Base-by-base conservation (phyloP, 495 filamentous ascomycete species). In the Lasiosphaeria ovina region DNA sequence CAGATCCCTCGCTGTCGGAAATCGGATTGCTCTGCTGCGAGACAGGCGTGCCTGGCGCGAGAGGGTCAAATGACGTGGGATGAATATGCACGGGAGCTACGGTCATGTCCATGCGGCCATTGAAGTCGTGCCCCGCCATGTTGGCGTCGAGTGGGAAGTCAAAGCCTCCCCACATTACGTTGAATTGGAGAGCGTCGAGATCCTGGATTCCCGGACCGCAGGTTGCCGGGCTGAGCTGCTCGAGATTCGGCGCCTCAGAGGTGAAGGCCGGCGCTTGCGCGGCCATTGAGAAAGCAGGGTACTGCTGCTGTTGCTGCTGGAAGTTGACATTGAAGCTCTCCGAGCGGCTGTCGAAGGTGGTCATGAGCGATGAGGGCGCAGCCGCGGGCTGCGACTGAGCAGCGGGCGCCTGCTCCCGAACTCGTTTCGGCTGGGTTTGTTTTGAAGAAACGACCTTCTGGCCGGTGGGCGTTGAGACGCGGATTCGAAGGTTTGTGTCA, bases 401-500 rank as follows among this genome's bases (percentile, higher is more conserved):
- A n/a, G 12, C 44, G 16, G 44, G 44, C 0, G 44, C 44, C 10
- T 47, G 50, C 50, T 45, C 49, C 32, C 53, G 55, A 32, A 49
- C 58, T n/a, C 63, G 33, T 11, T 36, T 51, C 11, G 59, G 51
- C 53, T 64, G 60, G 32, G 59, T 48, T 24, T 24, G 24, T 24
- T 67, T 59, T 9, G 44, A 47, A 11, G 44, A 47, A 6, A 72
- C 60, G 33, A 57, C 55, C 55, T 61, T 70, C 32, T 65, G 62
- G n/a, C 69, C 69, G n/a, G 38, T 68, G 11, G 69, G 62, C 0
- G 69, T 70, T 9, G 66, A 63, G 9, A 72, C 65, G 10, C 65
- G 67, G 24, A 71, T 65, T 16, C 68, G 58, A 42, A 75, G 63
- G 51, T 75, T 75, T 38, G 64, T 69, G 11, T 75, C 70, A 45